phyloP scores from a whole-genome alignment of 192 early-diverging fungal species.

The Backusella tuberculispora region DNA sequence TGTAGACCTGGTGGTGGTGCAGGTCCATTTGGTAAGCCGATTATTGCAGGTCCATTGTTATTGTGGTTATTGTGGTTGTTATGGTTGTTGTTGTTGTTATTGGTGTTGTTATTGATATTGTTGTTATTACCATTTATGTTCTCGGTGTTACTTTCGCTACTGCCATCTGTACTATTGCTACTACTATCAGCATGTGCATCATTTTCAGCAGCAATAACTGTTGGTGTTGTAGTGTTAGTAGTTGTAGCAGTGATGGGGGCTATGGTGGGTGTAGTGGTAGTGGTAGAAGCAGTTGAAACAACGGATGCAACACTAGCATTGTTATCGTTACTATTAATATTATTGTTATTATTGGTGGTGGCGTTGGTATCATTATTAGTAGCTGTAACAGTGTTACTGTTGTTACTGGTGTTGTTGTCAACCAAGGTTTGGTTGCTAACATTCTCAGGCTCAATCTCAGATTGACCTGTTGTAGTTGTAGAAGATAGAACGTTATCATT shows the following conservation, averaged over 20 bases:
- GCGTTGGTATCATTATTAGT: not conserved
- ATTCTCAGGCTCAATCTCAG: not conserved
- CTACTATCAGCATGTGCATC: not conserved
- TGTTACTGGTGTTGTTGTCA: not conserved
- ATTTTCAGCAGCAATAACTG: not conserved
- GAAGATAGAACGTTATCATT: not conserved
- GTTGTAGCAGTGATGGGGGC: not conserved
- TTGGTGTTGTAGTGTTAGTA: not conserved
- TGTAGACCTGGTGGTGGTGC: slow-evolving; percentile 19
- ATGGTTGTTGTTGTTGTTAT: not conserved
- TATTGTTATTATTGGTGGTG: not conserved
- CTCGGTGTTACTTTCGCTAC: not conserved
- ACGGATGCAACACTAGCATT: not conserved
- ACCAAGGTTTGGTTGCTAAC: not conserved
- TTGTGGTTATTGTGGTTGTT: not conserved
- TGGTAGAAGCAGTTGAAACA: not conserved
- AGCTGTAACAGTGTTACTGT: not conserved
- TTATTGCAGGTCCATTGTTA: not conserved
- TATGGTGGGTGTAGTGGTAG: not conserved
- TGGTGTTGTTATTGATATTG: not conserved
- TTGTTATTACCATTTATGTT: not conserved
- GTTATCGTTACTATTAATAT: not conserved
- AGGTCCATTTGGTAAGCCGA: slow-evolving; percentile 1
- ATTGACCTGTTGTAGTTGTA: not conserved
- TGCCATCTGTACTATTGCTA: not conserved